Evolutionary conservation across 2,329 filamentous ascomycete genomes (phyloP).

Genomic region (Diaporthe humulicola): DNA sequence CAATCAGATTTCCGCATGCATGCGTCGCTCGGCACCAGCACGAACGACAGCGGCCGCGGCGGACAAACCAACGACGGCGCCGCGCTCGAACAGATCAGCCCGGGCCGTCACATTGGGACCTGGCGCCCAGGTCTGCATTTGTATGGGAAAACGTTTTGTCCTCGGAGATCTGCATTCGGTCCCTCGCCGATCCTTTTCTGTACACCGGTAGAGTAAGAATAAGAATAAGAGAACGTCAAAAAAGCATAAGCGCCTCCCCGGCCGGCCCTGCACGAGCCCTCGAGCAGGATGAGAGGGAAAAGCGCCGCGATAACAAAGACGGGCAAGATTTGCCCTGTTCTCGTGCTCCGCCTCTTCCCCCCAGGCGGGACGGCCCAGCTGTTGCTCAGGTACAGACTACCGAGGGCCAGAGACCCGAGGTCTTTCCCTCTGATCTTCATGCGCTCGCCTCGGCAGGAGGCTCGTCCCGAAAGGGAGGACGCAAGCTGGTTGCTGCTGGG

Average conservation of each 20-base stretch:
- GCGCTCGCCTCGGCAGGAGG: slow-evolving; percentile 13
- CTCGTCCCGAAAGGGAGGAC: slow-evolving; percentile 22
- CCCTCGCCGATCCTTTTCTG: not conserved
- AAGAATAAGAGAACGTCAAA: not conserved
- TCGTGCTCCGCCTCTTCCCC: not conserved
- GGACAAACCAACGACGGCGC: not conserved
- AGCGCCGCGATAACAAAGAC: not conserved
- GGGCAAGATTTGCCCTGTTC: slow-evolving; percentile 5
- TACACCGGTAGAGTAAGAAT: not conserved
- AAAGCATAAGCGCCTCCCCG: not conserved
- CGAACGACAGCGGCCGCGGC: not conserved
- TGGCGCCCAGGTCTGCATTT: not conserved
- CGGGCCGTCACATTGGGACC: not conserved
- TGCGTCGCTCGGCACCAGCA: slow-evolving; percentile 1
- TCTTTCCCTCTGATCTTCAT: not conserved
- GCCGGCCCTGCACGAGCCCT: not conserved
- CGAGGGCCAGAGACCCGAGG: not conserved
- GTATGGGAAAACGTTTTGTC: slow-evolving; percentile 25
- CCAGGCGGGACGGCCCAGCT: slow-evolving; percentile 26
- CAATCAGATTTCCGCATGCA: not conserved
- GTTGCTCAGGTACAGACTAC: not conserved
- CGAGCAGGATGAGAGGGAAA: not conserved
- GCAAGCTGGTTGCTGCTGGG: not conserved
- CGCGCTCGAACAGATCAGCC: not conserved
- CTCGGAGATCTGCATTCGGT: slow-evolving; percentile 3